phyloP scores from a whole-genome alignment of 441 rosid genomes.

The Brassica balearica region DNA sequence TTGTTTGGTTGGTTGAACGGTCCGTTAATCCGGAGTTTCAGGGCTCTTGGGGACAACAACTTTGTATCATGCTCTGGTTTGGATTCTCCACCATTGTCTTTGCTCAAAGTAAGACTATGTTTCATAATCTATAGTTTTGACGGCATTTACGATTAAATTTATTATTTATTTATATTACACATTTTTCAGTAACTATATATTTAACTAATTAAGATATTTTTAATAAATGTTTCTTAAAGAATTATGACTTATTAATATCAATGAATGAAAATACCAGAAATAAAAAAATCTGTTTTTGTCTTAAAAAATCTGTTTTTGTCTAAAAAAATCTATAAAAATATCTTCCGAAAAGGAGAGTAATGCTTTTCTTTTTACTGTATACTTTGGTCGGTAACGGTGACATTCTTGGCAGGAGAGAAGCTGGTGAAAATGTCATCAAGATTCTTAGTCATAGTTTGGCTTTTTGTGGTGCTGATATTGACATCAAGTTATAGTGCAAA shows the following conservation, averaged over 20 bases:
- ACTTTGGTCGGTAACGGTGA: not conserved
- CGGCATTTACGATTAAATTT: too few relatives aligned
- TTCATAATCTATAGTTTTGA: not conserved
- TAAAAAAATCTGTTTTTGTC: too few relatives aligned
- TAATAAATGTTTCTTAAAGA: too few relatives aligned
- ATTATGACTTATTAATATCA: not conserved
- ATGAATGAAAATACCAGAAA: not conserved
- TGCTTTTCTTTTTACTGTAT: not conserved
- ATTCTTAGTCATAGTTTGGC: slow-evolving; percentile 53
- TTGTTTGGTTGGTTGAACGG: slow-evolving; percentile 55
- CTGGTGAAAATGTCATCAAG: slow-evolving; percentile 43
- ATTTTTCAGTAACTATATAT: too few relatives aligned
- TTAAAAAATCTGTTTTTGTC: not conserved
- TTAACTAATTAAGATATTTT: too few relatives aligned
- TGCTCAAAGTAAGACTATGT: slow-evolving; percentile 47
- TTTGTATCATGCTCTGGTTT: slow-evolving; percentile 53
- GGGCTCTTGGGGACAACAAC: slow-evolving; percentile 47
- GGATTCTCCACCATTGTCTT: slow-evolving; percentile 56
- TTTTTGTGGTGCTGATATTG: slow-evolving; percentile 53
- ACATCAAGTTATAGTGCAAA: slow-evolving; percentile 57
- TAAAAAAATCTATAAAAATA: too few relatives aligned
- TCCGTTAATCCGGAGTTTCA: slow-evolving; percentile 47
- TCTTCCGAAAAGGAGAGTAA: not conserved
- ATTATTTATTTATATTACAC: too few relatives aligned
- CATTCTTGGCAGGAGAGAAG: slow-evolving; percentile 50